Base-by-base conservation (phyloP, 495 filamentous ascomycete species). In the Aspergillus conjunctus region DNA sequence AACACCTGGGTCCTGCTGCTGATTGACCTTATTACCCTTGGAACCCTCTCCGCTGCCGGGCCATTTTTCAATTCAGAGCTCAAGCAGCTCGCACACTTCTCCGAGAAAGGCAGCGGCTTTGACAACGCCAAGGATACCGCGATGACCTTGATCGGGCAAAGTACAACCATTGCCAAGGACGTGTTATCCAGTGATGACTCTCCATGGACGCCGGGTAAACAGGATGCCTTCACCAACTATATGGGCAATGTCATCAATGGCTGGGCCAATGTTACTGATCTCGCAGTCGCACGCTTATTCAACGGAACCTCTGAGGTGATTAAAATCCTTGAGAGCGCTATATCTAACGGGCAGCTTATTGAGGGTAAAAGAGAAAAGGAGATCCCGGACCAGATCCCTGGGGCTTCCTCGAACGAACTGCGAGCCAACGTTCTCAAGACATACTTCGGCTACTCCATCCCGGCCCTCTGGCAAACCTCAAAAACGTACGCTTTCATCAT, bases 381-480 rank as follows among this genome's bases (percentile, higher is more conserved):
- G 31, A 34, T 45, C 43, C 54, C 46, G 7, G 5, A 44, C 15
- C 33, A 50, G 1, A 11, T n/a, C 51, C 44, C 12, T 11, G 54
- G 41, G 17, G n/a, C 14, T n/a, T 46, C 43, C 44, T 31, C 15
- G 15, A 31, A 33, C 17, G 43, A 15, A 7, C 43, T 46, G n/a
- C 11, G 11, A 15, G 37, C 11, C 48, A 54, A 41, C 51, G 39
- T 66, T 45, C 14, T 14, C 33, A 75, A 69, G 56, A 30, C 59
- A 31, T 68, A 73, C 51, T 75, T 59, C 61, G 71, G 54, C 33
- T 77, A 52, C 56, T 46, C 64, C n/a, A 75, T 75, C 51, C 71
- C 74, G 1, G 50, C 58, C 17, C n/a, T 71, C 5, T 77, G 72
- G 73, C 46, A 56, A 49, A 5, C 20, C 7, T 65, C 72, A 6